Evolutionary conservation across 1,139 yeast genomes (phyloP), one percentile per base, ranked within the genome.

Genomic region (Zhuliangozyma blackwelliae): DNA sequence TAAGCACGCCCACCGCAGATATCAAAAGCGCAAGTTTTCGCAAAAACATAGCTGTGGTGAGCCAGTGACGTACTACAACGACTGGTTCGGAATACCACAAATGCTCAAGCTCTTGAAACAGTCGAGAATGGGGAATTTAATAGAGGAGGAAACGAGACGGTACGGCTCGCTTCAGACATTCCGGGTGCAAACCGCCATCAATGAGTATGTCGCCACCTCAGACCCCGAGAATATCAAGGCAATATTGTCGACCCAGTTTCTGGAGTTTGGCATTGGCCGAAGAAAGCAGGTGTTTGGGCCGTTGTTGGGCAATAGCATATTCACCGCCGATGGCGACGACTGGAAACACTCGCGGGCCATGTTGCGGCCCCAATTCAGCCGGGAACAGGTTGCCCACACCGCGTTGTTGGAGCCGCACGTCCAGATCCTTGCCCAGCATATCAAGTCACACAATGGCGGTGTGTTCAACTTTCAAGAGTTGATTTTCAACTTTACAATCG

Each of bases 271-370:
- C 13, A 61, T 74, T 39, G 79, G 79, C 1, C 39, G 42, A 22
- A 63, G 80, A 39, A 61, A 68, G 44, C 41, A 46, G 7, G 62
- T 58, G 29, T 61, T 74, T 43, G 46, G 45, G 28, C 70, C 75
- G 5, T 52, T 72, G 19, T 55, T 75, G 31, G 81, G 80, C 6
- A 68, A 71, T 38, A 79, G 80, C 2, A 72, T 75, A 38, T 75
- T 75, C 55, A 72, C 79, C 2, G 59, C 72, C 30, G 74, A 70
- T 35, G 78, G 78, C 8, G 65, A 58, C 25, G 74, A 68, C 3
- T 75, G 81, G 81, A 69, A 72, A 47, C 77, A 73, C 45, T 62
- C 75, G 28, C 59, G 81, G 36, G 68, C 75, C 3, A 54, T 75
- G 65, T 61, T 75, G 44, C 60, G 80, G 36, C 81, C 81, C 1